Conservation (phyloP, 169 alveolate species). For the Plasmodium gallinaceum region DNA sequence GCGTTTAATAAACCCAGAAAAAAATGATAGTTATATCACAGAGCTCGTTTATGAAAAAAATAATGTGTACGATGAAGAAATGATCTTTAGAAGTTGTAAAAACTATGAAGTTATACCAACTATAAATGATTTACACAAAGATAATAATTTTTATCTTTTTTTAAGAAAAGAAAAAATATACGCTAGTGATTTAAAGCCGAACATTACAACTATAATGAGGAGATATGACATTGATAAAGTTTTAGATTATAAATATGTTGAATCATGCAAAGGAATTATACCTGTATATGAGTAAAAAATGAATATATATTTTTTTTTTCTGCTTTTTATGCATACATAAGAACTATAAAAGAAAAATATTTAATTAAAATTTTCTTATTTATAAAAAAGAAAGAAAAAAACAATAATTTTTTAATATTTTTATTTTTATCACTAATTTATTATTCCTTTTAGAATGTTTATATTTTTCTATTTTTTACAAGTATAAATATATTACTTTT, state of each 20-base stretch:
- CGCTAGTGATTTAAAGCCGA: conserved; percentile 8
- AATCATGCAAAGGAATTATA: conserved; percentile 11
- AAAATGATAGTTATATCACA: conserved; percentile 51
- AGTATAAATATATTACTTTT: no score
- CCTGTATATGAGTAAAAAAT: conserved; percentile 1
- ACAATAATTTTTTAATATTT: no score
- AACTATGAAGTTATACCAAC: conserved; percentile 45
- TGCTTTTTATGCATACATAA: no score
- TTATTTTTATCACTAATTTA: no score
- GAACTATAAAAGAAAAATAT: no score
- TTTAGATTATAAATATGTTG: conserved; percentile 22
- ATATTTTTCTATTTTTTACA: no score
- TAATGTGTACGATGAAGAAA: conserved; percentile 46
- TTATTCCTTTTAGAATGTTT: no score
- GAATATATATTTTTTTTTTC: background rate
- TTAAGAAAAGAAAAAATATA: conserved; percentile 44
- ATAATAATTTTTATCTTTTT: conserved; percentile 59
- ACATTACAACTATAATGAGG: conserved; percentile 74
- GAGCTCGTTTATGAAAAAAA: conserved; percentile 61
- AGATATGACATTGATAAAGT: conserved; percentile 49
- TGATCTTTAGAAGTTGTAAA: conserved; percentile 34
- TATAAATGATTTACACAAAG: conserved; percentile 37
- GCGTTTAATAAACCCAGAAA: conserved; percentile 60
- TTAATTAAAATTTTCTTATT: no score
- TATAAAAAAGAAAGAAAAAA: no score